Base-by-base conservation (phyloP, 352 stramenopile species). In the Pythium vanterpoolii region DNA sequence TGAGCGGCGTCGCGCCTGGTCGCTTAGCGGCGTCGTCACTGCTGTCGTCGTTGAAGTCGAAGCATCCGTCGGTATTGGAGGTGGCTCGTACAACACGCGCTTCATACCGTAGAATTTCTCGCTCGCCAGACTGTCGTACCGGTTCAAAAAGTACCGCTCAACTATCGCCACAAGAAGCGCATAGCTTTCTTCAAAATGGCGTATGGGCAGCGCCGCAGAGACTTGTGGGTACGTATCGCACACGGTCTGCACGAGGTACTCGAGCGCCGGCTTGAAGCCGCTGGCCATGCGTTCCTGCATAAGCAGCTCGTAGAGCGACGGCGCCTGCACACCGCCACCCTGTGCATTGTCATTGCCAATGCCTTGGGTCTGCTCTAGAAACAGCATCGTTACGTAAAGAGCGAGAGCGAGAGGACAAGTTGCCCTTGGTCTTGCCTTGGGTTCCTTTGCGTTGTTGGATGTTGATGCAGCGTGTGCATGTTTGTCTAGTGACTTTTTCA, bases 71-170 rank as follows among this genome's bases (percentile, higher is more conserved):
- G 34, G 8, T 21, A 8, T 16, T 18, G 34, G 8, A 19, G n/a
- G n/a, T n/a, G 62, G 42, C n/a, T 64, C 28, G 31, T 80, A 72
- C 67, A 79, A 68, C 8, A 93, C 81, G 46, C 86, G 82, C 65
- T 93, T 93, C 72, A 95, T 91, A 30, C 86, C 83, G 60, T 90
- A 93, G 36, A 93, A 93, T 50, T 89, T 88, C 67, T 95, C 86
- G 4, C 72, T 87, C n/a, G 76, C 72, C 27, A 93, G 57, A 51
- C 79, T 79, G 55, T 93, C 83, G 60, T 95, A 91, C 23, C 77
- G 71, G 18, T 69, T 71, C 19, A 95, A 62, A 47, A 90, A 95
- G 61, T 92, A 91, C 44, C 71, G 61, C 67, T 93, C 83, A 6
- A 88, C 60, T 19, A 72, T 58, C 26, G 77, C 71, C 21, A 74